These are phyloP conservation scores for Avicennia marina DNA, from an alignment of 257 asterid genomes.

Conservation along the genomic window DNA sequence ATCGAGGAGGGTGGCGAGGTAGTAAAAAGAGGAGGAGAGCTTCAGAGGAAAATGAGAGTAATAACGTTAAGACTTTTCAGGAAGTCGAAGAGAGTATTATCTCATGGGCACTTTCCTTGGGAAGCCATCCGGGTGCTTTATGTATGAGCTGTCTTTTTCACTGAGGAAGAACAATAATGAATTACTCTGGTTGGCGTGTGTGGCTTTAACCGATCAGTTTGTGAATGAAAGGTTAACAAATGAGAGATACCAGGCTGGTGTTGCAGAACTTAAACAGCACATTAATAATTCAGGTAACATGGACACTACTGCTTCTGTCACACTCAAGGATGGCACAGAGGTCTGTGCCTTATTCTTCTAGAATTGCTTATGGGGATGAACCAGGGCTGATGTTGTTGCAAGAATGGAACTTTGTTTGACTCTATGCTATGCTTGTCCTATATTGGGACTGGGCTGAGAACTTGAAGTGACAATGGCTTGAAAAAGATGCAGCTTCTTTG, in stretches of 20 bases:
- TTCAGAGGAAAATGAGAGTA: constrained; percentile 38
- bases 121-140: constrained; percentile 94
- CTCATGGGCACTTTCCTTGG: constrained; percentile 91
- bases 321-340: constrained; percentile 90
- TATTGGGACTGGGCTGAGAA: constrained; percentile 81
- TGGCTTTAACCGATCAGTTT: constrained; percentile 93
- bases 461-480: constrained; percentile 94
- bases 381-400: constrained; percentile 90
- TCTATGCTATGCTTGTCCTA: constrained; percentile 94
- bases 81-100: constrained; percentile 72
- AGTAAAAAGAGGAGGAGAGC: constrained; percentile 61
- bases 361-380: constrained; percentile 78
- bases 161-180: constrained; percentile 72
- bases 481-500: constrained; percentile 88
- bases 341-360: constrained; percentile 74
- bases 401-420: constrained; percentile 97
- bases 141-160: constrained; percentile 82
- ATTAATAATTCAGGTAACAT: constrained; percentile 82
- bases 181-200: constrained; percentile 95
- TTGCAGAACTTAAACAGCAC: constrained; percentile 90
- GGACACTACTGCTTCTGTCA: constrained; percentile 71
- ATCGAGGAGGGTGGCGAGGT: constrained; percentile 48
- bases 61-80: constrained; percentile 64
- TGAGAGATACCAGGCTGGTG: constrained; percentile 86
- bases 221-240: constrained; percentile 88